Conservation (phyloP, 2,329 filamentous ascomycete genomes). For the Aspergillus ustus region DNA sequence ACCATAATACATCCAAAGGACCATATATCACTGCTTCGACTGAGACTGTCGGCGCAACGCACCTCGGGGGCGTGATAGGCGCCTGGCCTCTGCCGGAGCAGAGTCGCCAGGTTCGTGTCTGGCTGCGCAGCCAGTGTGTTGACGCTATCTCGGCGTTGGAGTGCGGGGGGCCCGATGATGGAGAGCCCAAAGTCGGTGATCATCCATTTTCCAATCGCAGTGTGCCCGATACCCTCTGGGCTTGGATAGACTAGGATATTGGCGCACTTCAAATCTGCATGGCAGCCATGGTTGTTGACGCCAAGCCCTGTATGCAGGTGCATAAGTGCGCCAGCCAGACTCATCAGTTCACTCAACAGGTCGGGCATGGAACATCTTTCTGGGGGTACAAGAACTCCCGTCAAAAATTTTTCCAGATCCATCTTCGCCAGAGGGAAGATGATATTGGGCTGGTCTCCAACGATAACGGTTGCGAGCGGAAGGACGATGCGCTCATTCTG, state of each 20-base stretch:
- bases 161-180: not conserved
- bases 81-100: not conserved
- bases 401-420: conserved; percentile 24
- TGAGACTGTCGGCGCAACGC: not conserved
- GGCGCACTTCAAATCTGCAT: conserved; percentile 27
- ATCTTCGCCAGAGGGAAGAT: conserved; percentile 23
- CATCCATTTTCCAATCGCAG: conserved; percentile 28
- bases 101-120: not conserved
- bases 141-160: not conserved
- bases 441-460: conserved; percentile 21
- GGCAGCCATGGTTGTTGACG: conserved; percentile 9
- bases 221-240: not conserved
- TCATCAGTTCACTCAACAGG: conserved; percentile 17
- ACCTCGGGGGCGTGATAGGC: conserved; percentile 24
- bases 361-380: not conserved
- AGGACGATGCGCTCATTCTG: conserved; percentile 18
- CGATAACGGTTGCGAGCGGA: conserved; percentile 12
- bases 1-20: conserved; percentile 28
- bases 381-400: not conserved
- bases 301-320: conserved; percentile 16
- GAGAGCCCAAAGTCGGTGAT: conserved; percentile 32
- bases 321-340: conserved; percentile 19
- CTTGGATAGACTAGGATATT: conserved; percentile 28
- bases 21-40: conserved; percentile 26
- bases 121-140: not conserved